phyloP scores from a whole-genome alignment of 1,139 yeast genomes.

The Eremothecium coryli region DNA sequence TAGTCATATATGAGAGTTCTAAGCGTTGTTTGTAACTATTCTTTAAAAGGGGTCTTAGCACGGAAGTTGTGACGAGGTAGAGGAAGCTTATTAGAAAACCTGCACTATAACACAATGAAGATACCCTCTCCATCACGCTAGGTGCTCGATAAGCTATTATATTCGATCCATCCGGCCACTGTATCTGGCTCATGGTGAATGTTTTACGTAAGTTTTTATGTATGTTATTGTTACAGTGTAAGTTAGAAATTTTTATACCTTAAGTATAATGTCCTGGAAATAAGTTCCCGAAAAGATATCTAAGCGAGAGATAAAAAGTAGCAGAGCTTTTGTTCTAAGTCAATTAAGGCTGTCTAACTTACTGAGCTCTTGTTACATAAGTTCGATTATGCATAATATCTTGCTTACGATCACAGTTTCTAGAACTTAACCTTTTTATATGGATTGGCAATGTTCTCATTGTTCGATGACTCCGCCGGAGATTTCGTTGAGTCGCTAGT shows the following conservation, averaged over 20 bases:
- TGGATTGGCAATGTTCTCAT: not conserved
- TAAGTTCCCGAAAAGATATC: too few relatives aligned
- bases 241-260: too few relatives aligned
- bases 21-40: slow-evolving; percentile 27
- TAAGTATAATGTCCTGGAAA: too few relatives aligned
- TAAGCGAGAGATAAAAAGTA: too few relatives aligned
- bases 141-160: slow-evolving; percentile 9
- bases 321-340: too few relatives aligned
- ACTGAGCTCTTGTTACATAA: too few relatives aligned
- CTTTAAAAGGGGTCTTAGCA: slow-evolving; percentile 29
- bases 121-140: slow-evolving; percentile 12
- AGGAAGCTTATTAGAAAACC: slow-evolving; percentile 25
- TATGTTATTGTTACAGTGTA: too few relatives aligned
- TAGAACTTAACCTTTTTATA: slow-evolving; percentile 3
- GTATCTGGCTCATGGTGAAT: slow-evolving; percentile 1
- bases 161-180: slow-evolving; percentile 20
- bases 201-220: too few relatives aligned
- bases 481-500: slow-evolving; percentile 1
- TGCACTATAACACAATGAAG: slow-evolving; percentile 23
- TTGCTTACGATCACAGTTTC: too few relatives aligned
- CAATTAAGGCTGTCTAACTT: too few relatives aligned
- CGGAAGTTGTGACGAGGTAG: slow-evolving; percentile 20
- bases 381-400: too few relatives aligned
- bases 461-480: not conserved
- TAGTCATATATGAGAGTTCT: slow-evolving; percentile 17